Evolutionary conservation across 2,329 filamentous ascomycete genomes (phyloP).

Genomic region (Verticillium isaacii): DNA sequence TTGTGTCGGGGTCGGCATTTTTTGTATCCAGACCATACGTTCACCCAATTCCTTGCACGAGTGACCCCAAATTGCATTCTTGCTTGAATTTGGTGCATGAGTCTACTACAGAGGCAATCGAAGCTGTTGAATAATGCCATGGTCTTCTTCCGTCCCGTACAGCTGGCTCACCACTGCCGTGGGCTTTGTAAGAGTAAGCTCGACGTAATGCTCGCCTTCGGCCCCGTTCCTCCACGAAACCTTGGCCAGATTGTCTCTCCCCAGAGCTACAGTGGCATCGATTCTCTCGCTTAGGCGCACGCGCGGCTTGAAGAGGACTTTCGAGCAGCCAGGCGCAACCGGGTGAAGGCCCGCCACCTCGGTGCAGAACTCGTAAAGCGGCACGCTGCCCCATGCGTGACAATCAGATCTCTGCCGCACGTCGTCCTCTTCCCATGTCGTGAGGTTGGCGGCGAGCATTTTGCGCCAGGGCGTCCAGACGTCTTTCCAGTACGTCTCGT

Average conservation of each 20-base stretch:
- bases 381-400: conserved; percentile 15
- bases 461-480: conserved; percentile 12
- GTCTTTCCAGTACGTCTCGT: conserved; percentile 7
- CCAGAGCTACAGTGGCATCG: conserved; percentile 19
- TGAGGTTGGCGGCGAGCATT: conserved; percentile 8
- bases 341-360: conserved; percentile 5
- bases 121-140: conserved; percentile 10
- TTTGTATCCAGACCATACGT: no score
- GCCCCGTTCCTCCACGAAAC: conserved; percentile 14
- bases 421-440: conserved; percentile 15
- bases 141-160: conserved; percentile 8
- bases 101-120: not conserved
- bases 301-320: conserved; percentile 21
- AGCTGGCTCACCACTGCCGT: conserved; percentile 12
- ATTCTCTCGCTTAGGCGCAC: conserved; percentile 16
- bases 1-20: no score
- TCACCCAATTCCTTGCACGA: no score
- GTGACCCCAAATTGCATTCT: no score
- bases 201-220: conserved; percentile 7
- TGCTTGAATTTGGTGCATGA: no score
- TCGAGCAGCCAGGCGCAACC: conserved; percentile 12
- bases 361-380: conserved; percentile 14
- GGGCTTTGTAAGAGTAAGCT: conserved; percentile 9
- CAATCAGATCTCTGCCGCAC: conserved; percentile 14
- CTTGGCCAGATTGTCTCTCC: conserved; percentile 16